Evolutionary conservation across 495 filamentous ascomycete species (phyloP), one percentile per base, ranked within the genome.

Genomic region (Tetracladium setigerum): DNA sequence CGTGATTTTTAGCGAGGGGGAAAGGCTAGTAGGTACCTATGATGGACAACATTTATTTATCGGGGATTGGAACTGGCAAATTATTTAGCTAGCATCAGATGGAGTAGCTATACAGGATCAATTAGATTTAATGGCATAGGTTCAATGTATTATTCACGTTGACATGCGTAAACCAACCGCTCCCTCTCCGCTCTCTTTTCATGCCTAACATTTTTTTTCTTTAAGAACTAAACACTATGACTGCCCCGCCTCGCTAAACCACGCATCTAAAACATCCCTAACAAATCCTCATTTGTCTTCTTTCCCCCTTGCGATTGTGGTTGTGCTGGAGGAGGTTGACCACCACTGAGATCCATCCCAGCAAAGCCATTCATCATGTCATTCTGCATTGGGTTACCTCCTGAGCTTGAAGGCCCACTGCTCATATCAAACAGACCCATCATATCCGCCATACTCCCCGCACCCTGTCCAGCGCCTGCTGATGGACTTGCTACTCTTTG

Each of bases 291-390:
- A 60, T 84, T 92, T 34, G 80, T 80, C 59, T 83, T 84, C 62
- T 82, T 82, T 46, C 41, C 45, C 2, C 38, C 35, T 58, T 64
- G 55, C 43, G 70, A 66, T 46, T 75, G 65, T 44, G 70, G 67
- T 54, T 74, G 70, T 10, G 72, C 67, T 39, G 80, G 74, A 43
- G 73, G 75, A 31, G 71, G 62, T 38, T 43, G 52, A 19, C 62
- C 64, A 6, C 79, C 78, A 49, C 81, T 76, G 52, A 98, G 58
- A 66, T 87, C 79, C 62, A 98, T 66, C 14, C 81, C 83, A 35
- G 76, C 84, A 64, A 98, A 91, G 9, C 88, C 89, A 60, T 84
- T 84, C 78, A 94, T 83, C 55, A 94, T 63, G 62, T 86, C 84
- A 35, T 68, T 73, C 54, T 65, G 37, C 63, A 66, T 32, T 56